phyloP scores from a whole-genome alignment of 768 basidiomycete genomes.

The Leccinum subgranulosum region DNA sequence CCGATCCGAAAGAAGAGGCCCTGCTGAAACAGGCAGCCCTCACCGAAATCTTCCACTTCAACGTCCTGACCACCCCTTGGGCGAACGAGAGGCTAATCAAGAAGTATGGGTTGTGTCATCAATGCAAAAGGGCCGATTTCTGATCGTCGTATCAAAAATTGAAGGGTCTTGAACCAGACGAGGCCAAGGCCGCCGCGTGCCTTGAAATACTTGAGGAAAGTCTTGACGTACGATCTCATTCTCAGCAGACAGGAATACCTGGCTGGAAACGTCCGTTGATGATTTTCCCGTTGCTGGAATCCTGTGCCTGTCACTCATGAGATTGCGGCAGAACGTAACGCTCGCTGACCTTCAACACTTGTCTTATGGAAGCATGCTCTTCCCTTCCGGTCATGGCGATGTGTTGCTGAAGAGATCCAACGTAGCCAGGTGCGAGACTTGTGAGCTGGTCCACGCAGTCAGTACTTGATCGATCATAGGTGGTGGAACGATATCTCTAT shows the following conservation, averaged over 20 bases:
- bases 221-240: constrained; percentile 52
- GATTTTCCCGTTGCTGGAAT: not conserved
- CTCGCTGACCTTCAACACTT: constrained; percentile 60
- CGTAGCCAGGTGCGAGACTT: constrained; percentile 37
- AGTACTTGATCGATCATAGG: constrained; percentile 23
- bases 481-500: constrained; percentile 51
- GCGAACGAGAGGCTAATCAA: constrained; percentile 54
- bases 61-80: constrained; percentile 36
- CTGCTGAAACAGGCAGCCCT: constrained; percentile 35
- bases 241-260: constrained; percentile 53
- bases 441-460: not conserved
- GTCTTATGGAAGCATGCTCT: constrained; percentile 38
- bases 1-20: constrained; percentile 32
- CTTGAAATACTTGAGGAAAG: constrained; percentile 26
- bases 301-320: not conserved
- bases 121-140: not conserved
- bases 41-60: constrained; percentile 52
- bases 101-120: constrained; percentile 29
- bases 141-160: constrained; percentile 26
- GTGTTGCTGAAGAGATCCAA: constrained; percentile 39
- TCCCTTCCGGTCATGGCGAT: constrained; percentile 22
- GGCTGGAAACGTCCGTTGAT: constrained; percentile 48
- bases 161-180: constrained; percentile 16
- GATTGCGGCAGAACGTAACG: constrained; percentile 39
- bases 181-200: constrained; percentile 13